These are phyloP conservation scores for Cladobotryum protrusum DNA, from an alignment of 2,329 filamentous ascomycete species.

Conservation along the genomic window DNA sequence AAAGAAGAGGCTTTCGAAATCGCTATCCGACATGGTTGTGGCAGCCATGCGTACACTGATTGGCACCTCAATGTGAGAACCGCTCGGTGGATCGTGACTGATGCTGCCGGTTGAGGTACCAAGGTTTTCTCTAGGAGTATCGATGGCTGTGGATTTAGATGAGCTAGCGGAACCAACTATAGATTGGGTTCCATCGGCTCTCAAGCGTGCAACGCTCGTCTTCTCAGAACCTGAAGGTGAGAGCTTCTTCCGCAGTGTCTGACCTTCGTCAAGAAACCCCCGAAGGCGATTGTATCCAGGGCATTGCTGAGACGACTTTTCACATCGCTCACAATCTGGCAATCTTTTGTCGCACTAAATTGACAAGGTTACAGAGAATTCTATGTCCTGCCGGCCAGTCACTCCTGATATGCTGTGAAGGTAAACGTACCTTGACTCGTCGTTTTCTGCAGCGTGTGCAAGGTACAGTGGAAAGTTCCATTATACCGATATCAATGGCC, in stretches of 20 bases:
- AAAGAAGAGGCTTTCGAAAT: slow-evolving; percentile 14
- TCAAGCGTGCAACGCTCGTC: no score
- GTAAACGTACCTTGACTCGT: slow-evolving; percentile 15
- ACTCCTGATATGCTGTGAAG: neutral
- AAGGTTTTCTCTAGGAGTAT: no score
- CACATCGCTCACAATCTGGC: slow-evolving; percentile 13
- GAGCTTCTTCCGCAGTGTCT: slow-evolving; percentile 14
- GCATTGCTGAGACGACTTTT: slow-evolving; percentile 14
- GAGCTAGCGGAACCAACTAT: no score
- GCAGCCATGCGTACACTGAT: neutral
- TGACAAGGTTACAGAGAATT: neutral
- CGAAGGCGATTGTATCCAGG: slow-evolving; percentile 16
- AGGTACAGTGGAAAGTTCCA: slow-evolving; percentile 13
- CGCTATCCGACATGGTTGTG: slow-evolving; percentile 3
- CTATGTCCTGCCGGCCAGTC: no score
- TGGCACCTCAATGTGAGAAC: neutral
- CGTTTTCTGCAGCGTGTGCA: slow-evolving; percentile 15
- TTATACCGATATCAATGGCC: slow-evolving; percentile 4
- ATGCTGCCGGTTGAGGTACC: no score
- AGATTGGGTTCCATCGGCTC: no score
- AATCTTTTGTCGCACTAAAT: slow-evolving; percentile 14
- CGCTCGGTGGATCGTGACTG: no score
- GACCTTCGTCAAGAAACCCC: slow-evolving; percentile 14
- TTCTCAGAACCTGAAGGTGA: neutral
- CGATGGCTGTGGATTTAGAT: no score